These are phyloP conservation scores for Amaranthus cruentus DNA, from an alignment of 148 eudicot genomes.

Conservation along the genomic window DNA sequence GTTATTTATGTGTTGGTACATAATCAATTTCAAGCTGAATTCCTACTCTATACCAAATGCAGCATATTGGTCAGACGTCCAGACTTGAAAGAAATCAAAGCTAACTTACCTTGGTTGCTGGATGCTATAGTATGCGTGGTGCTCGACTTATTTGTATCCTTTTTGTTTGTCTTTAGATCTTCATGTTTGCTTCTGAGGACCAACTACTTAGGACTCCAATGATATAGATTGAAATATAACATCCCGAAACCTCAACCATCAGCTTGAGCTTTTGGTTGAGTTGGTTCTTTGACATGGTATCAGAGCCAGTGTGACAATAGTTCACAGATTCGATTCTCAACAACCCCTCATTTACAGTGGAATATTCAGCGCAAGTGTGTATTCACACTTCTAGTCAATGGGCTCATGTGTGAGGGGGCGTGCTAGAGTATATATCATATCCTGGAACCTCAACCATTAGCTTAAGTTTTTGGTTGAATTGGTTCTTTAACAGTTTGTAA, in stretches of 20 bases:
- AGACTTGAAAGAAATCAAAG: slow-evolving; percentile 56
- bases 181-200: neutral
- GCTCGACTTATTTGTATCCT: slow-evolving; percentile 93
- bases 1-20: neutral
- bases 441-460: no score
- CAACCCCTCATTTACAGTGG: no score
- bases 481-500: neutral
- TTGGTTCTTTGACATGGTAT: no score
- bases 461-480: no score
- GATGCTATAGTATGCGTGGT: slow-evolving; percentile 82
- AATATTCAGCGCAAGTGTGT: no score
- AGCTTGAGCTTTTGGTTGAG: no score
- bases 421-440: no score
- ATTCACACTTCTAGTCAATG: no score
- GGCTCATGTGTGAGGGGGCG: no score
- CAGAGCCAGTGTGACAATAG: no score
- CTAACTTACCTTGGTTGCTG: slow-evolving; percentile 94
- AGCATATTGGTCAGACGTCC: slow-evolving; percentile 70
- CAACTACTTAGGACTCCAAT: neutral
- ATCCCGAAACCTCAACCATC: no score
- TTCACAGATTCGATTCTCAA: no score
- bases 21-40: neutral
- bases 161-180: neutral
- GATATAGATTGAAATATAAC: neutral
- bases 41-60: slow-evolving; percentile 18